These are phyloP conservation scores for Cercospora sp. DNA, from an alignment of 2,329 filamentous ascomycete genomes.

Conservation along the genomic window DNA sequence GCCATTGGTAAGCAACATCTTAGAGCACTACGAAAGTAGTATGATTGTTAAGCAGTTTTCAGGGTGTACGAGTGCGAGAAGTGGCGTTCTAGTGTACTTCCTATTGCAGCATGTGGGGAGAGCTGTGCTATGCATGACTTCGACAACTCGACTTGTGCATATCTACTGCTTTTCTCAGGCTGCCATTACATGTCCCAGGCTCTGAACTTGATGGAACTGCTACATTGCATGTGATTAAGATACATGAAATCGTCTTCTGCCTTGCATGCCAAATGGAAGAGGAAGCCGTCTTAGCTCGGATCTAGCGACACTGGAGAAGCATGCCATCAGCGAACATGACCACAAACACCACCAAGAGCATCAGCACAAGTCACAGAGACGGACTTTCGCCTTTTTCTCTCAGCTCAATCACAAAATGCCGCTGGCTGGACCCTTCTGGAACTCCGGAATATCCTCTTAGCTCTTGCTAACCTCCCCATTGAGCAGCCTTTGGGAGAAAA, in stretches of 20 bases:
- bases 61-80: background rate
- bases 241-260: background rate
- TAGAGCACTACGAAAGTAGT: background rate
- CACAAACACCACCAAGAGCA: background rate
- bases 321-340: background rate
- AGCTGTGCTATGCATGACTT: background rate
- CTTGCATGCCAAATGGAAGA: background rate
- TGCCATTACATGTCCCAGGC: too few species aligned
- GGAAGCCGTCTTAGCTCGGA: background rate
- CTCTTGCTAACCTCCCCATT: too few species aligned
- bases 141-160: background rate
- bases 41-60: background rate
- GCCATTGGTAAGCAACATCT: background rate
- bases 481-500: too few species aligned
- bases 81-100: background rate
- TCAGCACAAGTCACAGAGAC: background rate
- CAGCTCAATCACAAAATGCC: too few species aligned
- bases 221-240: too few species aligned
- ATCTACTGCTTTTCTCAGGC: too few species aligned
- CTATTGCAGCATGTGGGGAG: background rate
- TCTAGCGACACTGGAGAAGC: background rate
- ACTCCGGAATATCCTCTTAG: too few species aligned
- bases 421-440: too few species aligned
- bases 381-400: too few species aligned
- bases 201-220: too few species aligned